These are phyloP conservation scores for Lichtheimia ornata DNA, from an alignment of 371 early-diverging fungal genomes.

Conservation along the genomic window DNA sequence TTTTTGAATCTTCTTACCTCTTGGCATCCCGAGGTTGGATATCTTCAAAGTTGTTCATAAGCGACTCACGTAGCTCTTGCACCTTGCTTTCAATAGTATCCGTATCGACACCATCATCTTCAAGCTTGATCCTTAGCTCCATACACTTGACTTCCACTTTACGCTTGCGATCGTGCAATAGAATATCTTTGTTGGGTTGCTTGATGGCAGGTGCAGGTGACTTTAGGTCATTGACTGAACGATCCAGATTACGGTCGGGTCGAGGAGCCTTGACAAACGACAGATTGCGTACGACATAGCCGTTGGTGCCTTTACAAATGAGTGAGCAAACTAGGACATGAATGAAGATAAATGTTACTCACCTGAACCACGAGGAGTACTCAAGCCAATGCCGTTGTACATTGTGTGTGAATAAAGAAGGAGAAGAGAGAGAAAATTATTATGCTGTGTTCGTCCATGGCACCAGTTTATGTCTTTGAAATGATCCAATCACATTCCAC, in stretches of 20 bases:
- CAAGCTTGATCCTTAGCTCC: constrained; percentile 76
- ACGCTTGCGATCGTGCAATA: constrained; percentile 87
- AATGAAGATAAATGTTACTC: constrained; percentile 25
- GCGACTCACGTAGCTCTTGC: constrained; percentile 45
- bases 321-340: background rate
- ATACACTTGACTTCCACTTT: constrained; percentile 86
- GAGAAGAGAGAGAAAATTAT: constrained; percentile 40
- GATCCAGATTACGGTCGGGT: constrained; percentile 33
- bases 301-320: constrained; percentile 67
- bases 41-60: constrained; percentile 57
- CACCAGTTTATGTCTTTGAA: no score
- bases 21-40: constrained; percentile 42
- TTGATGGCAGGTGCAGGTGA: constrained; percentile 43
- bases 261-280: constrained; percentile 65
- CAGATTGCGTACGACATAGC: constrained; percentile 90
- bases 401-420: constrained; percentile 29
- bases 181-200: constrained; percentile 78
- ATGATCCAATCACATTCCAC: no score
- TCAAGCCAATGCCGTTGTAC: constrained; percentile 93
- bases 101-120: constrained; percentile 62
- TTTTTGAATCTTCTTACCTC: no score
- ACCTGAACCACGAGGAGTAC: constrained; percentile 92
- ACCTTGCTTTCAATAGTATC: constrained; percentile 68
- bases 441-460: no score
- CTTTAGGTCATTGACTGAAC: constrained; percentile 38